Base-by-base conservation (phyloP, 345 rosid species). In the Moricandia arvensis region DNA sequence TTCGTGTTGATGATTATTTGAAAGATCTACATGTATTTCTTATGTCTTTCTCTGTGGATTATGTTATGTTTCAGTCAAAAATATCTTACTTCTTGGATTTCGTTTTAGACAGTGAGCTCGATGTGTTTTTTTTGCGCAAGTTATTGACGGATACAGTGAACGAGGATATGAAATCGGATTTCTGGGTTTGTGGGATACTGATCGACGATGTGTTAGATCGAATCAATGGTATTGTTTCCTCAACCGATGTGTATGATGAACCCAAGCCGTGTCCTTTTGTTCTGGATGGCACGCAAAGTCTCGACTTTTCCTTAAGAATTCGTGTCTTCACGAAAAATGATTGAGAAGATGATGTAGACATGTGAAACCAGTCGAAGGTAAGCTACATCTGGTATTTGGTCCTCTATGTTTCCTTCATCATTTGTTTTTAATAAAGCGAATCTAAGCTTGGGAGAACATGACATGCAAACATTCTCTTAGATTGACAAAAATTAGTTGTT, bases 241-340 rank as follows among this genome's bases (percentile, higher is more conserved):
- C 45, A 4, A 11, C 10, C 45, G 45, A 38, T 38, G 13, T 38
- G 45, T 38, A 0, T 38, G 93, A 87, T 82, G 90, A 89, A 82
- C 85, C 90, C 69, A 91, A 83, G 75, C 81, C 77, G 5, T 72
- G 85, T 33, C 74, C 85, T 65, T 90, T 87, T 79, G 71, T 76
- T 57, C 45, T 91, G 9, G 89, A 87, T 58, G 98, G 97, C 79
- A 77, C 84, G 15, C 95, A 90, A 82, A 77, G 80, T 79, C 90
- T 94, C 0, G 92, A 97, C 49, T 91, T 93, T 80, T 81, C 79
- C 75, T 76, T 94, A 69, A 78, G 59, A 71, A 73, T 94, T 71
- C 73, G 69, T 67, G 81, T 87, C 75, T 78, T 75, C 67, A 74
- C 69, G 1, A n/a, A 10, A 1, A 55, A 54, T 73, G 71, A 45